Base-by-base conservation (phyloP, 345 rosid genomes). In the Eucalyptus marginata region DNA sequence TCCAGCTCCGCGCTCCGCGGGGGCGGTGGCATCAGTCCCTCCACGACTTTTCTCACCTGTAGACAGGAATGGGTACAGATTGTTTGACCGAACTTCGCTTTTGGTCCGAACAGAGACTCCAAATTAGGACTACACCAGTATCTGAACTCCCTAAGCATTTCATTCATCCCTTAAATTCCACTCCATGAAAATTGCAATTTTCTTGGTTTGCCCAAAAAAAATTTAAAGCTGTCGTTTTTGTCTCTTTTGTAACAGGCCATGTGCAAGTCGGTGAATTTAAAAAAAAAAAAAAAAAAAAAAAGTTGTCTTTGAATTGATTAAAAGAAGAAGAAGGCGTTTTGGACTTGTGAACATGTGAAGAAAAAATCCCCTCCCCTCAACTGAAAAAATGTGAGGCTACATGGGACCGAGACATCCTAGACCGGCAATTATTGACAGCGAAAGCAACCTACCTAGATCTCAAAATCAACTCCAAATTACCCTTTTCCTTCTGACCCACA, bases 11-110 rank as follows among this genome's bases (percentile, higher is more conserved):
- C 92, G 86, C 93, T 93, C 90, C 96, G 88, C 93, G 46, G 96
- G 90, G 56, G 27, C 29, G 92, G 90, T n/a, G 96, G 98, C 89
- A 98, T 93, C 87, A 97, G 90, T 4, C 96, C 96, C 54, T 93
- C 97, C 1, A 98, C 91, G 4, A 94, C 96, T 93, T 95, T 95
- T 5, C 93, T 91, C 46, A 97, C 95, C 99, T 98, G 96, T 88
- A 89, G 92, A 86, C 89, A 49, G 10, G 64, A 76, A 24, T 91
- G 90, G 92, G 95, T 93, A 87, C 94, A 93, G 64, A 56, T n/a
- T n/a, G 87, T 50, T 40, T 40, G 40, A 50, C 46, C 83, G 27
- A 71, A 71, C 46, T 17, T 33, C 11, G 81, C 81, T 86, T 86
- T 56, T 56, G 62, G 62, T 24, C 44, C 46, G 36, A 51, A 86